A percentile compares a stretch with the other conserved stretches of the same genome.
phyloP scores from a whole-genome alignment of 2,329 filamentous ascomycete genomes.

The Chaetothyriales sp. region DNA sequence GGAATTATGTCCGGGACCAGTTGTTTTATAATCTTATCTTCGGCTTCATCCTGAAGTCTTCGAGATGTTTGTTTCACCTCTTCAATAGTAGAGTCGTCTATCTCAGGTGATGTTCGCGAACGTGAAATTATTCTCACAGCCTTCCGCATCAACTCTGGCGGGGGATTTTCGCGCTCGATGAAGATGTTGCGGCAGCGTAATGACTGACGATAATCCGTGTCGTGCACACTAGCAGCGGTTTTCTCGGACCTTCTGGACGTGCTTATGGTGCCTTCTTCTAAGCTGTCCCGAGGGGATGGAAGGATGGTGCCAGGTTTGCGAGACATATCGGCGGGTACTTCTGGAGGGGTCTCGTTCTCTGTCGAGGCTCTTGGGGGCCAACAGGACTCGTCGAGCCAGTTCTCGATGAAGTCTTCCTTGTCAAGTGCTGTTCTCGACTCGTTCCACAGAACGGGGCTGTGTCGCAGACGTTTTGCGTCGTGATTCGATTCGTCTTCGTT shows the following conservation, averaged over 20 bases:
- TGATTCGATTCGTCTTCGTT: slow-evolving; percentile 3
- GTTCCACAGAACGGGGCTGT: background rate
- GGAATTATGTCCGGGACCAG: slow-evolving; percentile 4
- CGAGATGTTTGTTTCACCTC: slow-evolving; percentile 1
- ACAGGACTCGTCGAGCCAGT: slow-evolving; percentile 4
- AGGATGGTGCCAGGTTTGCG: background rate
- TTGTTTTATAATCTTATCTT: slow-evolving; percentile 2
- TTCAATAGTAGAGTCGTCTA: slow-evolving; percentile 4
- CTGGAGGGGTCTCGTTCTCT: slow-evolving; percentile 1
- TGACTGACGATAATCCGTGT: slow-evolving; percentile 4
- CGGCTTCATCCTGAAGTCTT: background rate
- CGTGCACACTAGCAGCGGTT: slow-evolving; percentile 2
- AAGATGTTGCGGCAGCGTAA: slow-evolving; percentile 3
- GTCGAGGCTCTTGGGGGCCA: slow-evolving; percentile 3
- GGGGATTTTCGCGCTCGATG: slow-evolving; percentile 2
- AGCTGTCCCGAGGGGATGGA: slow-evolving; percentile 1
- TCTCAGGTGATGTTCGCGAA: slow-evolving; percentile 3
- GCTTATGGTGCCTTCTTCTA: background rate
- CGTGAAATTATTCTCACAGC: slow-evolving; percentile 5
- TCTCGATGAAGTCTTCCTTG: slow-evolving; percentile 5
- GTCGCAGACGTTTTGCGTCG: slow-evolving; percentile 4
- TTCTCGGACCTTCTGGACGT: slow-evolving; percentile 3
- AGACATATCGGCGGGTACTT: slow-evolving; percentile 1
- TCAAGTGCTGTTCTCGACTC: slow-evolving; percentile 1
- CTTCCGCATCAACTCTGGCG: slow-evolving; percentile 1